These are phyloP conservation scores for Vigna radiata DNA, from an alignment of 306 rosid genomes.

Conservation along the genomic window DNA sequence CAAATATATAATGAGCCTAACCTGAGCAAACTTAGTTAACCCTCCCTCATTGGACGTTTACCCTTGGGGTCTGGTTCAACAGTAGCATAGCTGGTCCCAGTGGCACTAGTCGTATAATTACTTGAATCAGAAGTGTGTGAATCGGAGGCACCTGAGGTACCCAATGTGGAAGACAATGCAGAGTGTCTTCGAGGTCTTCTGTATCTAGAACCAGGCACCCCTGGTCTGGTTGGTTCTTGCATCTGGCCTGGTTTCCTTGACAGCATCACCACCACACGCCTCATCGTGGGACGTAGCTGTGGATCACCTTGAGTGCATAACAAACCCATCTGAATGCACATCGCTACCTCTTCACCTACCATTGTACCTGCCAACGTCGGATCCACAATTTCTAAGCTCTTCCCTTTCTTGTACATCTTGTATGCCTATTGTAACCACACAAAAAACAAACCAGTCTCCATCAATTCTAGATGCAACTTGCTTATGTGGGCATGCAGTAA, in stretches of 20 bases:
- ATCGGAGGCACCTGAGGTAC: slow-evolving; percentile 58
- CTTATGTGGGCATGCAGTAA: too few relatives aligned
- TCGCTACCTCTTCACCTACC: slow-evolving; percentile 63
- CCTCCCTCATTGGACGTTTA: slow-evolving; percentile 63
- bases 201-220: slow-evolving; percentile 69
- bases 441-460: too few relatives aligned
- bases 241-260: slow-evolving; percentile 73
- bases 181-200: slow-evolving; percentile 58
- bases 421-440: slow-evolving; percentile 61
- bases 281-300: slow-evolving; percentile 73
- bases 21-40: background rate
- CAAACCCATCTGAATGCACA: slow-evolving; percentile 58
- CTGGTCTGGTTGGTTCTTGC: slow-evolving; percentile 85
- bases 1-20: slow-evolving; percentile 16
- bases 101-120: slow-evolving; percentile 27
- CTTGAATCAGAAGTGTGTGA: slow-evolving; percentile 57
- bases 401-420: slow-evolving; percentile 85
- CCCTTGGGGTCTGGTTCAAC: slow-evolving; percentile 52
- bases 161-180: slow-evolving; percentile 58
- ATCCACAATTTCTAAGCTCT: slow-evolving; percentile 77
- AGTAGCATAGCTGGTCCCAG: slow-evolving; percentile 50
- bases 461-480: background rate
- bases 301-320: slow-evolving; percentile 78
- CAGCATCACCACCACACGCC: slow-evolving; percentile 75
- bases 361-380: slow-evolving; percentile 58